Evolutionary conservation across 2,329 filamentous ascomycete genomes (phyloP).

Genomic region (Colletotrichum noveboracense): DNA sequence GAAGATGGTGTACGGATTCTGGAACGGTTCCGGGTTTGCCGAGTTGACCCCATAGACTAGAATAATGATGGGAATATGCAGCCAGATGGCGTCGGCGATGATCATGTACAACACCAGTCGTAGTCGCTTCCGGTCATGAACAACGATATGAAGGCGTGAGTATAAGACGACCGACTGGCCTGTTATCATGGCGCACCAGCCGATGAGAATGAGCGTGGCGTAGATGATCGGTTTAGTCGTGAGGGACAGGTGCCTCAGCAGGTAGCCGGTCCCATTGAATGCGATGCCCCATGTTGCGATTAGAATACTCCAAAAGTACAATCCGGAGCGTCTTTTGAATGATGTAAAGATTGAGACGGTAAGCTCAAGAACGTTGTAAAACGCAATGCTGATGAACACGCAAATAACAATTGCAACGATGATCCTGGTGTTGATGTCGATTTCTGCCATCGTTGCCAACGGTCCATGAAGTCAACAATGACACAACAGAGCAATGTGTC

Average conservation of each 20-base stretch:
- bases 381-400: constrained; percentile 34
- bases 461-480: background rate
- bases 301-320: constrained; percentile 46
- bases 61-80: constrained; percentile 60
- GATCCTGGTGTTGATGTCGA: background rate
- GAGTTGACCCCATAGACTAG: constrained; percentile 58
- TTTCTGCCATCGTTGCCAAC: background rate
- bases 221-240: constrained; percentile 33
- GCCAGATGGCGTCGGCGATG: constrained; percentile 53
- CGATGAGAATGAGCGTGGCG: constrained; percentile 44
- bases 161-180: constrained; percentile 67
- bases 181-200: constrained; percentile 58
- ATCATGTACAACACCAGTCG: constrained; percentile 61
- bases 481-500: background rate
- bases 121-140: constrained; percentile 52
- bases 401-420: constrained; percentile 5
- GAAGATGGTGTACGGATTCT: constrained; percentile 47
- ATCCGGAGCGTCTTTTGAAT: constrained; percentile 37
- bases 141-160: constrained; percentile 64
- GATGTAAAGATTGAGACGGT: constrained; percentile 39
- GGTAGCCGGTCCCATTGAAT: constrained; percentile 48
- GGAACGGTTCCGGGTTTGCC: constrained; percentile 34
- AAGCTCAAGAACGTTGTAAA: constrained; percentile 42
- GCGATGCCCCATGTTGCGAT: constrained; percentile 38
- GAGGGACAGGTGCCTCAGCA: constrained; percentile 49